These are phyloP conservation scores for Candida ipomoeae DNA, from an alignment of 805 yeast species.

Conservation along the genomic window DNA sequence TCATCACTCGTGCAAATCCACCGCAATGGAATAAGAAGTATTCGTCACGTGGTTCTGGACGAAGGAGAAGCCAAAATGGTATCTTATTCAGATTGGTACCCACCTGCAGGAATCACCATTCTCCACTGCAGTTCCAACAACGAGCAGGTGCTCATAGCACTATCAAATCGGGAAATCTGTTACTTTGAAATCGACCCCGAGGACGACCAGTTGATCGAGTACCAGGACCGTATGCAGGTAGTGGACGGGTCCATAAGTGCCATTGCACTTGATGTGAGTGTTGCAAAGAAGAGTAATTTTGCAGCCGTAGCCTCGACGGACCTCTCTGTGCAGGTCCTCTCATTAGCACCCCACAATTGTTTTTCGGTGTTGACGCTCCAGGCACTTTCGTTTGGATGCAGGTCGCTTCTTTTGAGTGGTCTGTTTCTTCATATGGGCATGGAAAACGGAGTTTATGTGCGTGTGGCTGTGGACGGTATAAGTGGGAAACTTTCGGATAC, in stretches of 20 bases:
- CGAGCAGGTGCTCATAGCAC: constrained; percentile 63
- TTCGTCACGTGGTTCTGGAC: constrained; percentile 16
- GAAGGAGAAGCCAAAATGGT: constrained; percentile 6
- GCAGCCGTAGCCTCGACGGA: constrained; percentile 73
- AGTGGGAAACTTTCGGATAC: constrained; percentile 62
- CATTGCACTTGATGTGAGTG: constrained; percentile 43
- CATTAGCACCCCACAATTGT: constrained; percentile 55
- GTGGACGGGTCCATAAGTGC: constrained; percentile 46
- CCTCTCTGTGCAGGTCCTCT: constrained; percentile 62
- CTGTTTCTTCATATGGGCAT: constrained; percentile 70
- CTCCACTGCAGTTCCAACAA: constrained; percentile 57
- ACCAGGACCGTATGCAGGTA: constrained; percentile 56
- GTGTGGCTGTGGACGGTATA: constrained; percentile 51
- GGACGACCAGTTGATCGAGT: constrained; percentile 65
- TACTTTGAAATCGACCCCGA: constrained; percentile 73
- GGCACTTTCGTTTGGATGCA: constrained; percentile 49
- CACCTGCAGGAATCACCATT: constrained; percentile 73
- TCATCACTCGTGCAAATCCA: constrained; percentile 69
- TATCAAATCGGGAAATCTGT: constrained; percentile 70
- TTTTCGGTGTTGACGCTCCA: constrained; percentile 63
- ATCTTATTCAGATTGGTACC: constrained; percentile 59
- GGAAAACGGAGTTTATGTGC: constrained; percentile 75
- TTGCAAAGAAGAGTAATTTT: constrained; percentile 49
- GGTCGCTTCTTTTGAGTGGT: constrained; percentile 24
- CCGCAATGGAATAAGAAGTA: constrained; percentile 62